phyloP scores from a whole-genome alignment of 2,329 filamentous ascomycete genomes.

The Ophiocordyceps camponoti-floridani region DNA sequence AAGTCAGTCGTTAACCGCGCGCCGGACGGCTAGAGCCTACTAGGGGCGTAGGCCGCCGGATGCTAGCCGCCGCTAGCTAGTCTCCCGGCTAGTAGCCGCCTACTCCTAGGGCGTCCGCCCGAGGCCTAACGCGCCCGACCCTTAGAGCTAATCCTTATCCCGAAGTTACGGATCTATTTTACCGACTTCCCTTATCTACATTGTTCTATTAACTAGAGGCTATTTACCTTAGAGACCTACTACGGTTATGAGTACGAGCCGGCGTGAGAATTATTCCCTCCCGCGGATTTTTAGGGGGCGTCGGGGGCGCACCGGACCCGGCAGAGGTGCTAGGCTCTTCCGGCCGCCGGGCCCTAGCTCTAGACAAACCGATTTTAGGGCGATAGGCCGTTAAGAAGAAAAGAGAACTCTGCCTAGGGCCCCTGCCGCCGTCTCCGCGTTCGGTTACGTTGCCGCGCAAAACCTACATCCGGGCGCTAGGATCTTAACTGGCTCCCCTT shows the following conservation, averaged over 20 bases:
- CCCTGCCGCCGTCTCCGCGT: neutral
- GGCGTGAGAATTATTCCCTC: neutral
- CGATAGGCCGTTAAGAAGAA: neutral
- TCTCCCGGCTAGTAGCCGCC: neutral
- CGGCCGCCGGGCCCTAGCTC: neutral
- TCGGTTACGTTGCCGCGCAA: neutral
- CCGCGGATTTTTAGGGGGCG: neutral
- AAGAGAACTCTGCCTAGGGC: neutral
- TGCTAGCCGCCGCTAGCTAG: neutral
- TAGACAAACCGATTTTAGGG: neutral
- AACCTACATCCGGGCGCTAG: neutral
- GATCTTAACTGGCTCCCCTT: neutral
- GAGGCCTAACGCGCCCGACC: neutral
- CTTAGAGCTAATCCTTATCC: neutral
- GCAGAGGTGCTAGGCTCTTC: neutral
- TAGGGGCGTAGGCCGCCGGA: neutral
- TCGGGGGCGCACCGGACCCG: neutral
- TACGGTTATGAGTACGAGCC: neutral
- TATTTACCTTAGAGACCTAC: neutral
- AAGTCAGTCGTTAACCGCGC: neutral
- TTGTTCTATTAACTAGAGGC: neutral
- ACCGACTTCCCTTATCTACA: neutral
- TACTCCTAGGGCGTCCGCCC: neutral
- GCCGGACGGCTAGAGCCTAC: neutral
- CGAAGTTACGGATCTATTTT: neutral